Percentiles rank a stretch among this genome's conserved stretches.
Evolutionary conservation across 208 protist genomes (phyloP).

Genomic region (Wallacemonas rigidus): DNA sequence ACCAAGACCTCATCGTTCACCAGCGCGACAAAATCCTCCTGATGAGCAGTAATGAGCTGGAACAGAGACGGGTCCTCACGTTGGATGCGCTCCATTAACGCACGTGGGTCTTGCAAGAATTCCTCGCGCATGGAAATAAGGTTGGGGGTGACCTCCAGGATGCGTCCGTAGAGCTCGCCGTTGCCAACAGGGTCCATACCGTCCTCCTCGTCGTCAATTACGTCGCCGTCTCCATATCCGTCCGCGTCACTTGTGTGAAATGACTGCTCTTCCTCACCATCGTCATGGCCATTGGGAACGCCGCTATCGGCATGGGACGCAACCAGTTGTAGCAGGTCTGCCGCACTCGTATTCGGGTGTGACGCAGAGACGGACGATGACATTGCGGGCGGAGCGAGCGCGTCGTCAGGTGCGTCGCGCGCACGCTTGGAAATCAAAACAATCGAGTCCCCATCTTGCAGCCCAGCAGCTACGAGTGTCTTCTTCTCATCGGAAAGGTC

Average conservation of each 20-base stretch:
- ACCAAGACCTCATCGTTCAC: conserved; percentile 79
- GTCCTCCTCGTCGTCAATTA: conserved; percentile 25
- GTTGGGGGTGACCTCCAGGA: conserved; percentile 65
- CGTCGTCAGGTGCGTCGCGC: not conserved
- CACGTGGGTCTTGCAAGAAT: conserved; percentile 72
- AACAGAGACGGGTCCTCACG: conserved; percentile 71
- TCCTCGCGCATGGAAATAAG: conserved; percentile 75
- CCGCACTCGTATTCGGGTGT: not conserved
- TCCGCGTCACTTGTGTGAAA: conserved; percentile 28
- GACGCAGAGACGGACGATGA: too few species aligned
- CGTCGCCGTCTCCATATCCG: conserved; percentile 8
- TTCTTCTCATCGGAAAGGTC: conserved; percentile 70
- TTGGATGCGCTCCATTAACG: conserved; percentile 73
- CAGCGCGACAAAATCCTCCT: conserved; percentile 74
- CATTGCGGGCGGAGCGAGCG: not conserved
- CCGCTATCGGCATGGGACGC: not conserved
- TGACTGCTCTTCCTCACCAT: conserved; percentile 22
- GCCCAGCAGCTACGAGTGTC: conserved; percentile 58
- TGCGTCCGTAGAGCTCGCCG: conserved; percentile 51
- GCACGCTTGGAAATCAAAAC: conserved; percentile 44
- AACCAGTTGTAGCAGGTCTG: not conserved
- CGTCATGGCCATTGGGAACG: conserved; percentile 8
- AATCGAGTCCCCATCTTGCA: conserved; percentile 71
- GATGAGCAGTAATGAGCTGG: conserved; percentile 76
- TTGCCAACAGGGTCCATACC: conserved; percentile 26